Percentiles rank a stretch among this genome's conserved stretches.
Conservation (phyloP, 352 stramenopile species). For the Phytopythium litorale region DNA sequence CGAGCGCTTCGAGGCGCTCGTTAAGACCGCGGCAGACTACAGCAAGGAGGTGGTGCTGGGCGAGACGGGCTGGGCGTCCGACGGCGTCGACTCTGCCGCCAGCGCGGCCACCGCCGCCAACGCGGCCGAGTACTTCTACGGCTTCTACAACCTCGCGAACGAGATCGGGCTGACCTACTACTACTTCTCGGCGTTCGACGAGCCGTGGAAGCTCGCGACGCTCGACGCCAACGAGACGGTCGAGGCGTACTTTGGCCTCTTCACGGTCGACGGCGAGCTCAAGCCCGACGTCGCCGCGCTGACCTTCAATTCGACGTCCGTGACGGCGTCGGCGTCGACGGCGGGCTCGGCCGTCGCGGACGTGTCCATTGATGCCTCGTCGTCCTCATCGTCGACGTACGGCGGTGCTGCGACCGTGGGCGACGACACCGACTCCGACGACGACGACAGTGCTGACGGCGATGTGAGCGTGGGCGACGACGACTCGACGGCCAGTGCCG, state of each 20-base stretch:
- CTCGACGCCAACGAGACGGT: conserved; percentile 50
- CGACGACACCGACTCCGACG: conserved; percentile 7
- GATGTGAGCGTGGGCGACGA: conserved; percentile 1
- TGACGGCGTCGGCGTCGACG: conserved; percentile 10
- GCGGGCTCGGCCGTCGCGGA: not conserved
- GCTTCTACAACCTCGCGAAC: conserved; percentile 55
- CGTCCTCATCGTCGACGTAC: conserved; percentile 2
- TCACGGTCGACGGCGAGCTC: conserved; percentile 38
- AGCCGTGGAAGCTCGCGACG: conserved; percentile 51
- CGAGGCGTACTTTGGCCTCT: conserved; percentile 71
- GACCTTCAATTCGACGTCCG: conserved; percentile 28
- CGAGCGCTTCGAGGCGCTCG: conserved; percentile 34
- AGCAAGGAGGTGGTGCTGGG: conserved; percentile 60
- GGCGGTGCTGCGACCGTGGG: conserved; percentile 10
- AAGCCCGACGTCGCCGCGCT: conserved; percentile 39
- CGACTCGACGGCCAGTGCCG: not conserved
- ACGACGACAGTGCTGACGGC: not conserved
- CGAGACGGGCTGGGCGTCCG: conserved; percentile 64
- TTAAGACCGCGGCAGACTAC: conserved; percentile 21
- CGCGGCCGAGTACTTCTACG: conserved; percentile 47
- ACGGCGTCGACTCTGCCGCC: conserved; percentile 24
- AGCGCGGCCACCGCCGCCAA: conserved; percentile 32
- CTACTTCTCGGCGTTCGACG: conserved; percentile 69
- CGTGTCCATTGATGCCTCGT: conserved; percentile 6
- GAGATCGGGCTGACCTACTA: conserved; percentile 53